Conservation (phyloP, 2,329 filamentous ascomycete genomes). For the Claviceps spartinae region DNA sequence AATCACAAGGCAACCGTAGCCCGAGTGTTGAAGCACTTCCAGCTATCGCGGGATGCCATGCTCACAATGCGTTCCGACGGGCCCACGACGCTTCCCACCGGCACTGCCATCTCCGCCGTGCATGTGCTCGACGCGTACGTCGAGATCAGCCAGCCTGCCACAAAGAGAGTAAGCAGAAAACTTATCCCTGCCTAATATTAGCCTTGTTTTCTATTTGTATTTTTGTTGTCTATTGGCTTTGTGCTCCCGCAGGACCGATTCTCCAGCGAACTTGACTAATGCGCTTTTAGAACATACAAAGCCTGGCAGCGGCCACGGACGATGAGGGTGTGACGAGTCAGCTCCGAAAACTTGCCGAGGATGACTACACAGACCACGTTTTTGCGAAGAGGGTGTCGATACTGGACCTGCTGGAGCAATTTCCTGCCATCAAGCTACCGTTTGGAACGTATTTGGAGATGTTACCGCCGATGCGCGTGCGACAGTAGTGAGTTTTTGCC, state of each 20-base stretch:
- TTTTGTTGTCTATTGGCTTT: no score
- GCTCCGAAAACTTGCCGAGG: slow-evolving; percentile 33
- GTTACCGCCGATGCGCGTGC: slow-evolving; percentile 62
- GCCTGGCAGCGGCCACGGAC: slow-evolving; percentile 33
- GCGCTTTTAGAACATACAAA: slow-evolving; percentile 19
- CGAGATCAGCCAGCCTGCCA: slow-evolving; percentile 59
- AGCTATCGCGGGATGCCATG: slow-evolving; percentile 54
- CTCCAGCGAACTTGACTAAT: no score
- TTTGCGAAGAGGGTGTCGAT: slow-evolving; percentile 46
- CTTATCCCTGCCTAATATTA: not conserved
- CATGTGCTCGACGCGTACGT: slow-evolving; percentile 58
- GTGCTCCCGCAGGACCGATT: no score
- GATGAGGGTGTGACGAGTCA: slow-evolving; percentile 29
- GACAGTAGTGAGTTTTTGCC: slow-evolving; percentile 43
- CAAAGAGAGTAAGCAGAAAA: slow-evolving; percentile 39
- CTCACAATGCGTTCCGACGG: slow-evolving; percentile 44
- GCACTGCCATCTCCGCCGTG: slow-evolving; percentile 42
- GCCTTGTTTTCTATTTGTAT: no score
- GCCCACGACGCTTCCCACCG: slow-evolving; percentile 40
- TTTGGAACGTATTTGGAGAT: slow-evolving; percentile 56
- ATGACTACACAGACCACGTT: slow-evolving; percentile 34
- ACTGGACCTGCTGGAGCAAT: slow-evolving; percentile 56
- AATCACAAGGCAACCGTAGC: slow-evolving; percentile 51
- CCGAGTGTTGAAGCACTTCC: slow-evolving; percentile 51
- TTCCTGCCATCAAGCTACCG: slow-evolving; percentile 43